Evolutionary conservation across 179 eudicot species (phyloP).

Genomic region (Gypsophila paniculata): DNA sequence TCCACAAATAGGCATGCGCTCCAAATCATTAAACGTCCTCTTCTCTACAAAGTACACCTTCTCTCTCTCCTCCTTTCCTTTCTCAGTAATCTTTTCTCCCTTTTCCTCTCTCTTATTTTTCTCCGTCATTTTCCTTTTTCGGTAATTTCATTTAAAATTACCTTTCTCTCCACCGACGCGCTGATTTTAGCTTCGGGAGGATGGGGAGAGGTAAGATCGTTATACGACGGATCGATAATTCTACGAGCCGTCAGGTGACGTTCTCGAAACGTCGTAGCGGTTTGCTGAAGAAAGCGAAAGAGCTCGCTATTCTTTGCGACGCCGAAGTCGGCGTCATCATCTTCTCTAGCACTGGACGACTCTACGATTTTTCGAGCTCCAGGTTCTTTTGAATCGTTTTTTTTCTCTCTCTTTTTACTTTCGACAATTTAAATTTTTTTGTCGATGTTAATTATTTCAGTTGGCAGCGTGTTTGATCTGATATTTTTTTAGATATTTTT

Average conservation of each 20-base stretch:
- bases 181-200: not conserved
- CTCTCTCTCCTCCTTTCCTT: constrained; percentile 22
- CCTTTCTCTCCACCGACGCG: not conserved
- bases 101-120: constrained; percentile 9
- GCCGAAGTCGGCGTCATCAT: constrained; percentile 36
- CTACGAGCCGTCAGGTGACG: constrained; percentile 37
- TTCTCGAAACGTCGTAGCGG: constrained; percentile 34
- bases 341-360: constrained; percentile 34
- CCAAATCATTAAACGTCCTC: constrained; percentile 15
- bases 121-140: not conserved
- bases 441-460: not conserved
- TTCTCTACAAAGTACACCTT: constrained; percentile 9
- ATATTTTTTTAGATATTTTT: not conserved
- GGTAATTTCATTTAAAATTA: not conserved
- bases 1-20: constrained; percentile 31
- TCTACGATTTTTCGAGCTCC: constrained; percentile 34
- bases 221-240: constrained; percentile 35
- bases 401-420: not conserved
- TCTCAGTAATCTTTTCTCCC: constrained; percentile 23
- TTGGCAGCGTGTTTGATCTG: not conserved
- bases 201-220: constrained; percentile 43
- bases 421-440: not conserved
- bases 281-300: constrained; percentile 32
- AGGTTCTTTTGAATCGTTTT: constrained; percentile 17
- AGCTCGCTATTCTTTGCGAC: constrained; percentile 35